Conservation (phyloP, 495 filamentous ascomycete genomes). For the Tuber microsphaerosporum region DNA sequence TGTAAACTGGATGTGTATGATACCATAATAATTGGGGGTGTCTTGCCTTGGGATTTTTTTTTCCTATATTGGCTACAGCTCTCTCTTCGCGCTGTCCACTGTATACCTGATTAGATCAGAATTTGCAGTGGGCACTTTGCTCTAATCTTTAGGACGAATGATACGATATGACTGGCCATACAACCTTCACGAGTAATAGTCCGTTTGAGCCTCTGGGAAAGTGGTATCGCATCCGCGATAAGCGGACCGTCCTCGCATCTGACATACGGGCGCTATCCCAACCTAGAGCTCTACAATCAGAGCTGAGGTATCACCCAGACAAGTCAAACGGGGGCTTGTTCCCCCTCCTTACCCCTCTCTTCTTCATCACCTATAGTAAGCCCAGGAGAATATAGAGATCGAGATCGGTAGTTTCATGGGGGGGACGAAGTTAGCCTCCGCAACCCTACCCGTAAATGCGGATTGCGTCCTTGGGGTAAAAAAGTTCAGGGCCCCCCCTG, state of each 20-base stretch:
- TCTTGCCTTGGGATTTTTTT: background rate
- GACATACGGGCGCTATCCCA: background rate
- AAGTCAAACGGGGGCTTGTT: background rate
- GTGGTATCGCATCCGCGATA: background rate
- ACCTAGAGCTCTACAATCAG: background rate
- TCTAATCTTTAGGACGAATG: background rate
- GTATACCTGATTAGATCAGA: background rate
- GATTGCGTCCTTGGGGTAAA: background rate
- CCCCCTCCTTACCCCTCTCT: background rate
- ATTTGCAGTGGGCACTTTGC: background rate
- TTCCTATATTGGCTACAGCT: background rate
- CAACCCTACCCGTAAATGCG: background rate
- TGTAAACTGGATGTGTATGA: background rate
- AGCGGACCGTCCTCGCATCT: background rate
- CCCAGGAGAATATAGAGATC: background rate
- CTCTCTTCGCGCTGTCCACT: background rate
- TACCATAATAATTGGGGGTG: background rate
- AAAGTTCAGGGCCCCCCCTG: background rate
- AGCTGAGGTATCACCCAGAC: background rate
- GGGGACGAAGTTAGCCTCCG: background rate
- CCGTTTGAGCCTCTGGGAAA: background rate
- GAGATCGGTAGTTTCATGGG: background rate
- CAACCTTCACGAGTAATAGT: background rate
- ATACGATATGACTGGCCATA: background rate
- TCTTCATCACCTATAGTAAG: background rate